Conservation (phyloP, 176 grass and related monocot species). For the Musa acuminata region DNA sequence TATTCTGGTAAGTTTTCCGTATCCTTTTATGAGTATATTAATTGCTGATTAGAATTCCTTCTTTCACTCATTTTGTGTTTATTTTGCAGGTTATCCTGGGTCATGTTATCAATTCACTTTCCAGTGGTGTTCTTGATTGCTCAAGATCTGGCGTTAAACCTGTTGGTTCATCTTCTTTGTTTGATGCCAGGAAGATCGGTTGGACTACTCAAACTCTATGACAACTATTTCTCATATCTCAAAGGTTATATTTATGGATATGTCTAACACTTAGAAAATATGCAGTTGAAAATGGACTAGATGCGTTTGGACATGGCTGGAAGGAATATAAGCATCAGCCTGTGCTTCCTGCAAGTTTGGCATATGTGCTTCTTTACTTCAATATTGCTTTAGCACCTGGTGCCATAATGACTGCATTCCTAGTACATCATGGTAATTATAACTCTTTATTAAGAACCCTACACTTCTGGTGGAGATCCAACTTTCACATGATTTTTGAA, state of each 20-base stretch:
- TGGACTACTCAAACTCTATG: constrained; percentile 15
- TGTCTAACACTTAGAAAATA: constrained; percentile 26
- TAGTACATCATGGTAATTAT: constrained; percentile 79
- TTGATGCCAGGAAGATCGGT: constrained; percentile 74
- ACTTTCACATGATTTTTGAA: not conserved
- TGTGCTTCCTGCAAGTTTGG: constrained; percentile 84
- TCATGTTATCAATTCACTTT: constrained; percentile 77
- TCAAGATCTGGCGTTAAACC: constrained; percentile 56
- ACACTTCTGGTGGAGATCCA: not conserved
- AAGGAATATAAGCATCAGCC: constrained; percentile 86
- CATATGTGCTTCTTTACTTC: constrained; percentile 85
- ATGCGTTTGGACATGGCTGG: constrained; percentile 76
- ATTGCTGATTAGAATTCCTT: constrained; percentile 4
- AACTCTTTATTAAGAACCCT: not conserved
- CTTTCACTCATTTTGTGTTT: constrained; percentile 15
- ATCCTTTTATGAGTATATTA: constrained; percentile 15
- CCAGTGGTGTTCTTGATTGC: constrained; percentile 60
- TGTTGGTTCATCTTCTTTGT: constrained; percentile 35
- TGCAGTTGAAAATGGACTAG: constrained; percentile 78
- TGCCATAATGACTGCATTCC: constrained; percentile 85
- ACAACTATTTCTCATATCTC: constrained; percentile 6
- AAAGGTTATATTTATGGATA: constrained; percentile 17
- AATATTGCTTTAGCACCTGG: constrained; percentile 92
- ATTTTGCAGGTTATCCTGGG: constrained; percentile 73
- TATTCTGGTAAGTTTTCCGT: constrained; percentile 54